Percentiles rank a stretch among this genome's conserved stretches.
phyloP scores from a whole-genome alignment of 441 rosid genomes.

The Populus hybrid region DNA sequence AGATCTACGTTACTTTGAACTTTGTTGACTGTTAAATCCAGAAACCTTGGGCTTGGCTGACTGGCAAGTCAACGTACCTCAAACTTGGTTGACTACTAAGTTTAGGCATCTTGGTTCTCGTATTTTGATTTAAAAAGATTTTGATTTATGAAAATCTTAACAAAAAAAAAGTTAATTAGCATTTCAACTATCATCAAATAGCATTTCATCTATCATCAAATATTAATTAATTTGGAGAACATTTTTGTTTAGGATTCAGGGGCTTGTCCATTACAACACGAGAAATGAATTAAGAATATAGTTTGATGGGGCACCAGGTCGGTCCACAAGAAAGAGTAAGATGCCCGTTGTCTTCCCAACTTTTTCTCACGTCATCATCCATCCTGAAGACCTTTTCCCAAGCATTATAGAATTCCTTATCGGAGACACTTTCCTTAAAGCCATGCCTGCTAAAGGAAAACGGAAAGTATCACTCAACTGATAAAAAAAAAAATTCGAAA shows the following conservation, averaged over 20 bases:
- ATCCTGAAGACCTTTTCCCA: background rate
- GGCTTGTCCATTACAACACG: background rate
- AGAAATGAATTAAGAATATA: background rate
- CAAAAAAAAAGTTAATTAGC: too few relatives aligned
- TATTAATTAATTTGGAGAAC: background rate
- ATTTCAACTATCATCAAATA: too few relatives aligned
- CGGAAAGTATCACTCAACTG: background rate
- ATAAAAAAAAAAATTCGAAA: background rate
- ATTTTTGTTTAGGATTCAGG: background rate
- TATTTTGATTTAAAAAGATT: too few relatives aligned
- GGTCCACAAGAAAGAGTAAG: background rate
- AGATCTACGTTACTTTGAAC: too few relatives aligned
- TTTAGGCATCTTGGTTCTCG: too few relatives aligned
- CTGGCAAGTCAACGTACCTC: too few relatives aligned
- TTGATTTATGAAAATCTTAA: too few relatives aligned
- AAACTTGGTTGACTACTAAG: accelerated
- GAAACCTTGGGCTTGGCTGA: too few relatives aligned
- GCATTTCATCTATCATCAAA: too few relatives aligned
- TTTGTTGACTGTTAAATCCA: too few relatives aligned
- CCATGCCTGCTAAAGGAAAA: background rate
- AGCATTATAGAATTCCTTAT: background rate
- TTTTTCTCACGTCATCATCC: background rate
- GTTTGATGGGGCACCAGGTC: background rate
- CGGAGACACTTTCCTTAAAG: background rate
- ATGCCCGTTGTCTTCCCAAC: background rate